Evolutionary conservation across 192 early-diverging fungal genomes (phyloP).

Genomic region (Piromyces finnis): DNA sequence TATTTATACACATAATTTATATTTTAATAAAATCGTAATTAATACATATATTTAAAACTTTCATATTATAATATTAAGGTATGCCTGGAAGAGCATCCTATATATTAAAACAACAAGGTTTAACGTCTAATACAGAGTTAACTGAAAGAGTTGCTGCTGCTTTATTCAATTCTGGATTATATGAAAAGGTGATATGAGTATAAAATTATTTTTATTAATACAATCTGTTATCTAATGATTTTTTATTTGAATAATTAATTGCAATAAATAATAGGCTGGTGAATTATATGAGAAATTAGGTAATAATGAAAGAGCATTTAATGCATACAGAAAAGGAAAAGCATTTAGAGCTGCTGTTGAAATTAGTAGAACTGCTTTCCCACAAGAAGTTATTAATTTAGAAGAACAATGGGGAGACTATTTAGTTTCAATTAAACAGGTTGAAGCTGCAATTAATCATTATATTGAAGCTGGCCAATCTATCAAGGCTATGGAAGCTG

Average conservation of each 20-base stretch:
- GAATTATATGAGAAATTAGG: slow-evolving; percentile 38
- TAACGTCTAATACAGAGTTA: slow-evolving; percentile 21
- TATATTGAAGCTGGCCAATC: slow-evolving; percentile 43
- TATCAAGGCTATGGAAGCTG: slow-evolving; percentile 34
- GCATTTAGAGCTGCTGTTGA: slow-evolving; percentile 39
- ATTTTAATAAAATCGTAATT: too few relatives aligned
- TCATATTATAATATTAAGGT: slow-evolving; percentile 10
- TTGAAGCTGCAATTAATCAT: slow-evolving; percentile 46
- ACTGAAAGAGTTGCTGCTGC: slow-evolving; percentile 33
- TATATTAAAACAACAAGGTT: slow-evolving; percentile 14
- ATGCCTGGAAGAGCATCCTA: slow-evolving; percentile 33
- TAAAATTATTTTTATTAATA: too few relatives aligned
- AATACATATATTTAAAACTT: too few relatives aligned
- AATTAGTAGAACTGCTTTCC: slow-evolving; percentile 22
- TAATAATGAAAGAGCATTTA: slow-evolving; percentile 26
- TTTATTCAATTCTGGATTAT: slow-evolving; percentile 25
- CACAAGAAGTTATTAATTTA: slow-evolving; percentile 31
- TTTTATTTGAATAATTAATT: too few relatives aligned
- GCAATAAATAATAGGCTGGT: slow-evolving; percentile 18
- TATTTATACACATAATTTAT: too few relatives aligned
- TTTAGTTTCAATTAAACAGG: slow-evolving; percentile 36
- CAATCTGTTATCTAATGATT: too few relatives aligned
- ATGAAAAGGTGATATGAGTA: slow-evolving; percentile 39
- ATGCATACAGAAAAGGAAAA: slow-evolving; percentile 37
- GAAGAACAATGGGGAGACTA: slow-evolving; percentile 53